Conservation (phyloP, 495 filamentous ascomycete genomes). For the Daldinia grandis region DNA sequence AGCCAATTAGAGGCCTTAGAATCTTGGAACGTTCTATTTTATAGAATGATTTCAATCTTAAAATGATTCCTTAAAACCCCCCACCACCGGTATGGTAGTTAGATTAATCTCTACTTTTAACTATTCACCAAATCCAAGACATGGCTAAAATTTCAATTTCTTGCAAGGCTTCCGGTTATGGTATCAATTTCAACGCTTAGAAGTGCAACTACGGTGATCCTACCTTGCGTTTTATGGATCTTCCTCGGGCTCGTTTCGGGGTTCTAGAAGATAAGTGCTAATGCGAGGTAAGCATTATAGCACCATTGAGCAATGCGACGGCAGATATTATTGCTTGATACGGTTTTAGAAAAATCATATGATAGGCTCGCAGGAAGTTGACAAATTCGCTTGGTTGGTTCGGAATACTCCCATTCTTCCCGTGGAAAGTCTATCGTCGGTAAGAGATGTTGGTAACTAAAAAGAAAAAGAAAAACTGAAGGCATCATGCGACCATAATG, state of each 20-base stretch:
- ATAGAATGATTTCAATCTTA: no score
- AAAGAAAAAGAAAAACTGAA: neutral
- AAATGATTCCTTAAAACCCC: no score
- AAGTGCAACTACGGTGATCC: no score
- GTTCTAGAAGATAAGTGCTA: neutral
- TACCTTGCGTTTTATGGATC: neutral
- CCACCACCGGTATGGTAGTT: no score
- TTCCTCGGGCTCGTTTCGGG: neutral
- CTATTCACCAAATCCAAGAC: constrained; percentile 39
- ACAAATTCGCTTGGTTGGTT: neutral
- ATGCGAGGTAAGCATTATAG: neutral
- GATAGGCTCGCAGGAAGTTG: neutral
- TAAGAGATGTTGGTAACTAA: neutral
- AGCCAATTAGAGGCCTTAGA: no score
- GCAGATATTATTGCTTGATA: neutral
- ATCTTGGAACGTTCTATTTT: no score
- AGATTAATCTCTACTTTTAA: constrained; percentile 27
- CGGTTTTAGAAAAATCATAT: neutral
- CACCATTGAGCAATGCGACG: neutral
- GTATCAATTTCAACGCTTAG: no score
- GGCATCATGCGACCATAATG: neutral
- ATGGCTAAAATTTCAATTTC: no score
- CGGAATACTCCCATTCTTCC: neutral
- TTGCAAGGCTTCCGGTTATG: neutral
- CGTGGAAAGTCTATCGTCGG: neutral